Evolutionary conservation across 2,329 filamentous ascomycete species (phyloP).

Genomic region (Cladosporium sp.): DNA sequence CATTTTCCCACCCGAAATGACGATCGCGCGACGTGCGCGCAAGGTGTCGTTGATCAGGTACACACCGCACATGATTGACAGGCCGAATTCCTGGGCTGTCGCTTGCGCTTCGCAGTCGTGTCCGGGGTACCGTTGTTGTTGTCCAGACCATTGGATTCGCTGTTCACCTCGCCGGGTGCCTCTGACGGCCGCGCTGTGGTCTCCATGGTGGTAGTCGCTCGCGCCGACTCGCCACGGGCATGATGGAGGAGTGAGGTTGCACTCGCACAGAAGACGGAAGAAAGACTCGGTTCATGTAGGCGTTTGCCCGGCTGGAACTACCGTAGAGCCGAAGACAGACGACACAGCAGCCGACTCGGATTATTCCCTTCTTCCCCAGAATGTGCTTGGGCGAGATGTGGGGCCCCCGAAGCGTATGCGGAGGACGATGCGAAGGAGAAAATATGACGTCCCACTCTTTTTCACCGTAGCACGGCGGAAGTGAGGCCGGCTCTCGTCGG

Average conservation of each 20-base stretch:
- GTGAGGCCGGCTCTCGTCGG: not conserved
- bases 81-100: conserved; percentile 32
- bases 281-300: conserved; percentile 8
- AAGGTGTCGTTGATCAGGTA: not conserved
- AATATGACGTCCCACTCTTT: not conserved
- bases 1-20: not conserved
- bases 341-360: conserved; percentile 3
- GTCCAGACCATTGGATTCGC: not conserved
- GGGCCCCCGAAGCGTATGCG: not conserved
- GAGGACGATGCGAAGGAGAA: not conserved
- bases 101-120: conserved; percentile 26
- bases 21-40: not conserved
- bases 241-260: conserved; percentile 7
- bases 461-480: not conserved
- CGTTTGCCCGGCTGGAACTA: conserved; percentile 13
- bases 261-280: not conserved
- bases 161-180: conserved; percentile 1
- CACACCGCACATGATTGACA: conserved; percentile 29
- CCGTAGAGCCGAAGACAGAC: conserved; percentile 13
- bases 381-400: not conserved
- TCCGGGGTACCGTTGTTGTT: conserved; percentile 3
- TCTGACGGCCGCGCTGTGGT: conserved; percentile 17
- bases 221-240: not conserved
- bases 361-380: conserved; percentile 3
- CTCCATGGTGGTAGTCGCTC: conserved; percentile 16